A percentile compares a stretch with the other conserved stretches of the same genome.
Conservation (phyloP, 768 basidiomycete genomes). For the Mrakia gelida region DNA sequence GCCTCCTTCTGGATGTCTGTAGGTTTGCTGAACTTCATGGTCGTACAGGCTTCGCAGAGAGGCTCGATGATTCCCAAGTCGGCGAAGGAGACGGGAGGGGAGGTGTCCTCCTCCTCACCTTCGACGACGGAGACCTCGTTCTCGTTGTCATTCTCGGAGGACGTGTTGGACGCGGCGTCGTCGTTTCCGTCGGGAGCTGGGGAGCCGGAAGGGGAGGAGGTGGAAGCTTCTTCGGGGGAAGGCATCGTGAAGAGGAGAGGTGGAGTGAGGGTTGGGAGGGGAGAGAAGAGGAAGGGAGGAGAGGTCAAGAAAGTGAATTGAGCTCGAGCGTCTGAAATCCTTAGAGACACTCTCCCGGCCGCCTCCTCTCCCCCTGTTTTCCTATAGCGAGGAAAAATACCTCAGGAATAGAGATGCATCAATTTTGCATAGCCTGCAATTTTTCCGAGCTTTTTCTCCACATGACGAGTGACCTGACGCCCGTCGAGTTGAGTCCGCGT, state of each 20-base stretch:
- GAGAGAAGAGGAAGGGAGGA: conserved; percentile 59
- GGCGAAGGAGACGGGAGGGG: conserved; percentile 57
- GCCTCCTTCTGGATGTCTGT: conserved; percentile 84
- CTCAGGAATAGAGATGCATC: too few species aligned
- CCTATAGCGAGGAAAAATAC: too few species aligned
- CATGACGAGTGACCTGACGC: too few species aligned
- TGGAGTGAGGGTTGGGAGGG: conserved; percentile 18
- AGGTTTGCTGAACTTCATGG: conserved; percentile 75
- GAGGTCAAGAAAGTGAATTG: too few species aligned
- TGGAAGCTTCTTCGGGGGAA: conserved; percentile 59
- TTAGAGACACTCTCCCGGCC: neutral
- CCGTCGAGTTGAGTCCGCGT: neutral
- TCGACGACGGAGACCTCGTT: neutral
- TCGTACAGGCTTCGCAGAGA: conserved; percentile 75
- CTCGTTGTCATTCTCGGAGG: neutral
- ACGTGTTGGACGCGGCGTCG: conserved; percentile 4
- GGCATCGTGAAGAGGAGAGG: conserved; percentile 52
- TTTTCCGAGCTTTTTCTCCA: too few species aligned
- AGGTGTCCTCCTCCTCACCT: conserved; percentile 4
- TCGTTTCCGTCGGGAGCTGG: neutral
- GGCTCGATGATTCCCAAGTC: conserved; percentile 84
- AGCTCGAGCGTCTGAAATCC: conserved; percentile 31
- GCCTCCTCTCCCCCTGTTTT: neutral
- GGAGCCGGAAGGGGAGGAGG: conserved; percentile 44
- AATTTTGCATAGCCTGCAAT: too few species aligned